These are phyloP conservation scores for Pseudogymnoascus sp. DNA, from an alignment of 2,329 filamentous ascomycete genomes.

Conservation along the genomic window DNA sequence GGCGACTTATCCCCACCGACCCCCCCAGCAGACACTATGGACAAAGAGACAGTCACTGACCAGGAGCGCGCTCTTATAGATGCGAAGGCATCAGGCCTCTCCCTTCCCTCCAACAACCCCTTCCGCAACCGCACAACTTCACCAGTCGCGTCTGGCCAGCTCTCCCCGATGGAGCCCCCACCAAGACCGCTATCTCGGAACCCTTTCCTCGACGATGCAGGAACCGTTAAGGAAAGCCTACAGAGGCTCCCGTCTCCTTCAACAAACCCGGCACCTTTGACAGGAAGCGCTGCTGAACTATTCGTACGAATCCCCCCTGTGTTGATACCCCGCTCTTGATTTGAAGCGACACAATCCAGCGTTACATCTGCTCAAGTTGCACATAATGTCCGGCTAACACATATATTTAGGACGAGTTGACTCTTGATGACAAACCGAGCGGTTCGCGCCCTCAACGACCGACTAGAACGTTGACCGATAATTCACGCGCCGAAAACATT, in stretches of 20 bases:
- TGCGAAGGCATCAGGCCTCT: constrained; percentile 40
- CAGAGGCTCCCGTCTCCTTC: constrained; percentile 14
- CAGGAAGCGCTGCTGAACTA: constrained; percentile 58
- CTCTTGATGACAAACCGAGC: constrained; percentile 52
- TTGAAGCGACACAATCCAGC: constrained; percentile 25
- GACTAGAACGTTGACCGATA: constrained; percentile 22
- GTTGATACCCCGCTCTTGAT: constrained; percentile 16
- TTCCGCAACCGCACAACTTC: constrained; percentile 68
- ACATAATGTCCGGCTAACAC: constrained; percentile 28
- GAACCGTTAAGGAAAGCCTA: constrained; percentile 16
- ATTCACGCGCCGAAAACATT: constrained; percentile 41
- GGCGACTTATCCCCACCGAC: neutral
- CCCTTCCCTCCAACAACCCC: constrained; percentile 70
- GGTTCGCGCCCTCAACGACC: constrained; percentile 21
- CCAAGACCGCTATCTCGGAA: constrained; percentile 62
- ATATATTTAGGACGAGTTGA: constrained; percentile 53
- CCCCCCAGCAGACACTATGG: neutral
- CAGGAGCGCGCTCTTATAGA: neutral
- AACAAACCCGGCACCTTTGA: constrained; percentile 33
- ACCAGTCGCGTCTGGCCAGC: constrained; percentile 41
- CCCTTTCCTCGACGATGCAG: constrained; percentile 61
- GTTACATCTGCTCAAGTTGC: constrained; percentile 26
- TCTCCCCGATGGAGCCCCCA: constrained; percentile 52
- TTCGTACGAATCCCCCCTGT: constrained; percentile 56
- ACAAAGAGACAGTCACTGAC: neutral